Evolutionary conservation across 805 yeast genomes (phyloP), one percentile per base, ranked within the genome.

Genomic region (Metschnikowia hibisci): DNA sequence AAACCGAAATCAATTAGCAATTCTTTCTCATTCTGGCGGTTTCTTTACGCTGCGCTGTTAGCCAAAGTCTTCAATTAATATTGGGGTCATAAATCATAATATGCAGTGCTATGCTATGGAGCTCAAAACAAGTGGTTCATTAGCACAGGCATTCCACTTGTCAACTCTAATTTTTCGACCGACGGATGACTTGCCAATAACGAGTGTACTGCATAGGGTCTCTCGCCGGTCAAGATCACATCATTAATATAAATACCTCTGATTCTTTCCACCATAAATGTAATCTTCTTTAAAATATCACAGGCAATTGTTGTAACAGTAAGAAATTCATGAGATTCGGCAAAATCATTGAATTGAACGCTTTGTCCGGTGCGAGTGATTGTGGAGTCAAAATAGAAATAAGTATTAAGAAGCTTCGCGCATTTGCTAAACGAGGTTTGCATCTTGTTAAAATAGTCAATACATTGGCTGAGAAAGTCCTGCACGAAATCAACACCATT

Each of bases 171-270:
- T 13, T 34, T 29, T n/a, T 66, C 71, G 7, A 67, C 56, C 10
- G 56, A 47, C 1, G 69, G 69, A 39, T 57, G 62, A 44, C 62
- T 66, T 38, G 61, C 50, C 46, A 61, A 47, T 39, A 67, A 51
- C 25, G 61, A 52, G 30, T 55, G 58, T 27, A 66, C 53, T 1
- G 69, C 60, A 32, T 56, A 56, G 11, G 52, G 59, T 39, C 62
- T 58, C 26, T 63, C 70, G 1, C 69, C 71, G 3, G 43, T 35
- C 14, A 64, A 48, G 14, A 55, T 46, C 13, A 43, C 44, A 42
- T 67, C 73, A 43, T 67, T 69, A 29, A 67, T 57, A 39, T 58
- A 63, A 14, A 66, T 39, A 3, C 63, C 64, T 42, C 61, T 51
- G 10, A 66, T 58, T 34, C 67, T 50, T 12, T 57, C 63, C 38